phyloP scores from a whole-genome alignment of 257 asterid species.

The Dorcoceras hygrometricum region DNA sequence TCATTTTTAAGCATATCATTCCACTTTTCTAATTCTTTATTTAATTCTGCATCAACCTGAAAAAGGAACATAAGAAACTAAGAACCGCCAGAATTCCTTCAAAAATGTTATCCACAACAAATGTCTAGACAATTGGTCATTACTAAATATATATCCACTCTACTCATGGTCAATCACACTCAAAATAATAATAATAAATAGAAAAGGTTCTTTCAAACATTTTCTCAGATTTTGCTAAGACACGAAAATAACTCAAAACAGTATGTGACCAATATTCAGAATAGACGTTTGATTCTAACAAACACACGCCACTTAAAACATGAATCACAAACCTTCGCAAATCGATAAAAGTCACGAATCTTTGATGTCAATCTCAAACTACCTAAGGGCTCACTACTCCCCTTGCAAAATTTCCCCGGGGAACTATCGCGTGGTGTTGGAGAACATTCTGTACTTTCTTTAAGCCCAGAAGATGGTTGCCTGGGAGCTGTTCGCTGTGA shows the following conservation, averaged over 20 bases:
- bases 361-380: conserved; percentile 81
- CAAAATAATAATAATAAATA: background rate
- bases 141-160: conserved; percentile 12
- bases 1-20: conserved; percentile 82
- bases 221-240: background rate
- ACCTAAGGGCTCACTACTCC: conserved; percentile 69
- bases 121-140: conserved; percentile 11
- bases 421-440: conserved; percentile 74
- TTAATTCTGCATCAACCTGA: conserved; percentile 81
- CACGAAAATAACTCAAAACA: background rate
- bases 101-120: conserved; percentile 1
- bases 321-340: conserved; percentile 71
- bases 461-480: conserved; percentile 54
- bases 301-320: background rate
- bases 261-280: background rate
- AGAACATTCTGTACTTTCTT: conserved; percentile 69
- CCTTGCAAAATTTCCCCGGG: conserved; percentile 59
- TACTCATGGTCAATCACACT: background rate
- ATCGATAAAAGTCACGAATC: conserved; percentile 89
- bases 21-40: conserved; percentile 95
- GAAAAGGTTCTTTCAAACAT: no score
- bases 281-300: conserved; percentile 1
- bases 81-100: background rate
- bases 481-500: conserved; percentile 44
- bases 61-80: conserved; percentile 29